phyloP scores from a whole-genome alignment of 2,329 filamentous ascomycete species.

The Eutypa lata region DNA sequence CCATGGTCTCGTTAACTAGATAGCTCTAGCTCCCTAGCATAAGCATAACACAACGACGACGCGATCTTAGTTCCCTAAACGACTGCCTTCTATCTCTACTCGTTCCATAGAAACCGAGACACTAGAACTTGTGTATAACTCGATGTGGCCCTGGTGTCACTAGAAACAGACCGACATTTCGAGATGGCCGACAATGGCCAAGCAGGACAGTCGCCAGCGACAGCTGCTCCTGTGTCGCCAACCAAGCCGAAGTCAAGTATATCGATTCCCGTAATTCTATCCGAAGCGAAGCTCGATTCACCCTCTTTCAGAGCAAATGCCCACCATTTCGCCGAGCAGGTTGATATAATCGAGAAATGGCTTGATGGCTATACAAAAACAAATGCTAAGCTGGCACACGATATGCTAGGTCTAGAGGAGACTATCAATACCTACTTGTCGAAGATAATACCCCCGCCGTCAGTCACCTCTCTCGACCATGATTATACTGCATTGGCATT shows the following conservation, averaged over 20 bases:
- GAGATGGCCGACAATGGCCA: conserved; percentile 24
- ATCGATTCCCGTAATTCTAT: conserved; percentile 73
- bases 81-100: neutral
- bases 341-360: conserved; percentile 90
- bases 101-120: neutral
- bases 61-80: neutral
- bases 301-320: conserved; percentile 89
- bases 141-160: conserved; percentile 11
- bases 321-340: conserved; percentile 84
- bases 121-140: neutral
- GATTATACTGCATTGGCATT: conserved; percentile 91
- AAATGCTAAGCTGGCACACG: conserved; percentile 54
- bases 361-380: conserved; percentile 62
- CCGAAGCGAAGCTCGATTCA: conserved; percentile 94
- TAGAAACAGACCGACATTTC: neutral
- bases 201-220: conserved; percentile 15
- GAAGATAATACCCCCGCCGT: conserved; percentile 69
- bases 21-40: neutral
- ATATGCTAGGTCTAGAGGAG: conserved; percentile 72
- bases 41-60: neutral
- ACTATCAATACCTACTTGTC: conserved; percentile 74
- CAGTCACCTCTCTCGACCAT: conserved; percentile 83
- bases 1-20: neutral
- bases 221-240: conserved; percentile 8
- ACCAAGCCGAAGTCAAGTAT: conserved; percentile 30